Evolutionary conservation across 371 early-diverging fungal species (phyloP), one percentile per base, ranked within the genome.

Genomic region (Neoconidiobolus thromboides): DNA sequence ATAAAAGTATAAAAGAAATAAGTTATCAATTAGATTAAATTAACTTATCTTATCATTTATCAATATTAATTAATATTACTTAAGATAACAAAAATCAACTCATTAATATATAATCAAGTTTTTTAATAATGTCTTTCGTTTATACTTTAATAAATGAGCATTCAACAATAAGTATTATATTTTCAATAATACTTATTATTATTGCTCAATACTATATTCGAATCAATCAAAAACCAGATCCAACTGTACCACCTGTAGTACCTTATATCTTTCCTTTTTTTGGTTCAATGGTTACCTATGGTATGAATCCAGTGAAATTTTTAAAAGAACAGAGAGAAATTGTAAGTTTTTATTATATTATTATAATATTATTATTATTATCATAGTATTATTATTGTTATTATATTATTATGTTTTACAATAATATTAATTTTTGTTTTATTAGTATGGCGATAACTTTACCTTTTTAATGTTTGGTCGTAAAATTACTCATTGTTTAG

Each of bases 401-500:
- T 26, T 26, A 26, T 26, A 26, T 26, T 26, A 26, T 26, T 26
- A 26, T 26, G 26, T 26, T 26, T 26, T 26, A 26, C 26, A 26
- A 26, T 26, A 26, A 0, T 26, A 26, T 26, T 26, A 26, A 26
- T 41, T 15, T 10, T 36, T 2, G 48, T 15, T 37, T 39, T 15
- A 41, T 3, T 49, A 85, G 71, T 85, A 89, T 64, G 96, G 96
- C 66, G 92, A 93, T 74, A 73, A 83, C 54, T 96, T 87, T 71
- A 92, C 95, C 7, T 92, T 92, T 64, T 69, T 86, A 52, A 86
- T 96, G 90, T 79, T 91, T 62, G 94, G 94, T 56, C 83, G 84
- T 66, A 79, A 79, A 62, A 87, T 94, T 73, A 93, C 95, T 0
- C 85, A 83, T 44, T 85, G 86, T 61, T 70, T 95, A 50, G 92